Evolutionary conservation across 176 grass and related monocot species (phyloP), one percentile per base, ranked within the genome.

Genomic region (Bolboschoenus planiculmis): DNA sequence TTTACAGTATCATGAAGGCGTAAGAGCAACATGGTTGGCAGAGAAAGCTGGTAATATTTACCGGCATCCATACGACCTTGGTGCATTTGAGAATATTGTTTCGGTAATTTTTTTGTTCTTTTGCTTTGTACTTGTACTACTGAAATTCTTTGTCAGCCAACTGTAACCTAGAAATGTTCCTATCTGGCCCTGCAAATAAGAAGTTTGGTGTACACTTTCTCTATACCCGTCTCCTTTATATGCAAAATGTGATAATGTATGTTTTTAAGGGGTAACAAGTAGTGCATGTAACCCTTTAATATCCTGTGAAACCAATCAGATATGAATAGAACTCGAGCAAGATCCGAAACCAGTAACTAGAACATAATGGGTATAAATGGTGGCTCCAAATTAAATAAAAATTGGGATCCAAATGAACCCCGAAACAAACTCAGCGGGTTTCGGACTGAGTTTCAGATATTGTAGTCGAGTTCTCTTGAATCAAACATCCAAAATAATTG

Each of bases 1-100:
- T 56, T 51, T 90, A 84, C 87, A 99, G 91, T 90, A 95, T 84
- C 96, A 99, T 55, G 96, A 98, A 93, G 96, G 96, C 74, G 92
- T 93, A 42, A 91, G 91, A 81, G 92, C 96, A 63, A 93, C 89
- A 88, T 95, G 90, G 92, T 88, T 99, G 42, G 89, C 86, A 86
- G 89, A 95, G 87, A 99, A 99, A 83, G 91, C 86, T 48, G 92
- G 96, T 67, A 93, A 91, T 77, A 39, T 90, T 81, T 99, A 99
- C 74, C 90, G 85, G 6, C 91, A 93, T 99, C 96, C 96, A 39
- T 99, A 99, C 51, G 78, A 99, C 70, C 82, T 99, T 47, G 91
- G 92, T 76, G 36, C 87, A 23, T 99, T 93, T 86, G 89, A 99
- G 75, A 99, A 99, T 59, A 91, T 93, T 80, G 61, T 93, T 88